Evolutionary conservation across 2,329 filamentous ascomycete genomes (phyloP).

Genomic region (Lasiodiplodia hormozganensis): DNA sequence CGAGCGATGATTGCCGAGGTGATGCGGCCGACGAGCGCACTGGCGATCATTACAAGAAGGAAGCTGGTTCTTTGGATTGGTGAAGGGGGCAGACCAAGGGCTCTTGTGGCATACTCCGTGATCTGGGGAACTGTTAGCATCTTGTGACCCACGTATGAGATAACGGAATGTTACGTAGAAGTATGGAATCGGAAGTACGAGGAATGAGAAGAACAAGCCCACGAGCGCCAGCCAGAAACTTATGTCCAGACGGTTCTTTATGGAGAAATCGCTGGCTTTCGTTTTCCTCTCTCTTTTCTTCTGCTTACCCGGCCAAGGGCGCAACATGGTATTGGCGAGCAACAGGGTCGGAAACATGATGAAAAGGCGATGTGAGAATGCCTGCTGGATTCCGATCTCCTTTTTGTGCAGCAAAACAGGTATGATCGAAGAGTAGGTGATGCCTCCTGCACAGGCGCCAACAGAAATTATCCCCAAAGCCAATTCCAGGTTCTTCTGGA

Average conservation of each 20-base stretch:
- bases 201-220: constrained; percentile 21
- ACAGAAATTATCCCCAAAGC: constrained; percentile 44
- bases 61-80: not conserved
- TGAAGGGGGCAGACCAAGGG: not conserved
- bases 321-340: constrained; percentile 33
- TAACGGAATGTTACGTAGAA: constrained; percentile 33
- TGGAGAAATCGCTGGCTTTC: constrained; percentile 13
- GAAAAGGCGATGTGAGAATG: constrained; percentile 35
- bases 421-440: constrained; percentile 42
- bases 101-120: not conserved
- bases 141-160: too few relatives aligned
- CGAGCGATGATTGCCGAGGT: not conserved
- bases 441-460: constrained; percentile 44
- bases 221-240: constrained; percentile 34
- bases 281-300: not conserved
- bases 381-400: constrained; percentile 40
- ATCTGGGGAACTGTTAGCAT: constrained; percentile 3
- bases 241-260: constrained; percentile 34
- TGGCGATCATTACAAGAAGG: constrained; percentile 12
- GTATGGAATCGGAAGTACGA: constrained; percentile 33
- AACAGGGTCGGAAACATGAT: constrained; percentile 31
- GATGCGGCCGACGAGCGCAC: constrained; percentile 2
- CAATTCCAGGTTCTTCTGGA: constrained; percentile 42
- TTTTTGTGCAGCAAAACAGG: constrained; percentile 37
- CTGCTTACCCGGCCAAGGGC: constrained; percentile 32